These are phyloP conservation scores for Centaurea solstitialis DNA, from an alignment of 129 eudicot genomes.

Conservation along the genomic window DNA sequence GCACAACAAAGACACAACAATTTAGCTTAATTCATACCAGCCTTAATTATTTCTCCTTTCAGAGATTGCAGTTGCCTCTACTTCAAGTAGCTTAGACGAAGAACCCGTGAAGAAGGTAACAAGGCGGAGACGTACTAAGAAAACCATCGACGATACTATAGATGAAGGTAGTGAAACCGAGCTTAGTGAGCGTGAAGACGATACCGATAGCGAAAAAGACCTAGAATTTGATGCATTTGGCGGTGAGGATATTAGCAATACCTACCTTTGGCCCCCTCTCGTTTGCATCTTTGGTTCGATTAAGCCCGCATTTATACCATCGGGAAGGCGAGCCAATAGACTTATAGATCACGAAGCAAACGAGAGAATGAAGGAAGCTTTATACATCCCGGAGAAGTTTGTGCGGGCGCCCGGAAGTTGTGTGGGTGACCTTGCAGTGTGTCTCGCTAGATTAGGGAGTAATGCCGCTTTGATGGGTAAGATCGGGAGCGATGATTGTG, in stretches of 20 bases:
- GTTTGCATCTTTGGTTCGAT: constrained; percentile 93
- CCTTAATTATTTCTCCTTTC: background rate
- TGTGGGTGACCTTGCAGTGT: constrained; percentile 78
- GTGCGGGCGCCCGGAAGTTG: constrained; percentile 92
- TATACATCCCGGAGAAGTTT: constrained; percentile 87
- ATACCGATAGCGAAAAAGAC: constrained; percentile 53
- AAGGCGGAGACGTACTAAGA: constrained; percentile 67
- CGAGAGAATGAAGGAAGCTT: constrained; percentile 63
- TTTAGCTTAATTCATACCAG: background rate
- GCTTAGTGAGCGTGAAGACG: constrained; percentile 52
- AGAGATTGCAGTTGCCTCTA: constrained; percentile 29
- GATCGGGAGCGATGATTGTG: constrained; percentile 85
- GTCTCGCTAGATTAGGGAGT: constrained; percentile 82
- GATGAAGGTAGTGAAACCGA: constrained; percentile 53
- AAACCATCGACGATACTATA: constrained; percentile 33
- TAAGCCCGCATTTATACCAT: constrained; percentile 78
- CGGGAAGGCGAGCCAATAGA: constrained; percentile 79
- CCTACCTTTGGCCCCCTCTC: constrained; percentile 89
- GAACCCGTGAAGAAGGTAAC: constrained; percentile 54
- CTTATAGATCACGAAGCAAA: constrained; percentile 77
- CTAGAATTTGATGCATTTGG: constrained; percentile 48
- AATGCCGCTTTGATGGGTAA: constrained; percentile 97
- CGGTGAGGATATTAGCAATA: constrained; percentile 72
- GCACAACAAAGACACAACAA: background rate
- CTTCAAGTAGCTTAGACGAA: constrained; percentile 44